Conservation (phyloP, 768 basidiomycete genomes). For the Leccinum boreale region DNA sequence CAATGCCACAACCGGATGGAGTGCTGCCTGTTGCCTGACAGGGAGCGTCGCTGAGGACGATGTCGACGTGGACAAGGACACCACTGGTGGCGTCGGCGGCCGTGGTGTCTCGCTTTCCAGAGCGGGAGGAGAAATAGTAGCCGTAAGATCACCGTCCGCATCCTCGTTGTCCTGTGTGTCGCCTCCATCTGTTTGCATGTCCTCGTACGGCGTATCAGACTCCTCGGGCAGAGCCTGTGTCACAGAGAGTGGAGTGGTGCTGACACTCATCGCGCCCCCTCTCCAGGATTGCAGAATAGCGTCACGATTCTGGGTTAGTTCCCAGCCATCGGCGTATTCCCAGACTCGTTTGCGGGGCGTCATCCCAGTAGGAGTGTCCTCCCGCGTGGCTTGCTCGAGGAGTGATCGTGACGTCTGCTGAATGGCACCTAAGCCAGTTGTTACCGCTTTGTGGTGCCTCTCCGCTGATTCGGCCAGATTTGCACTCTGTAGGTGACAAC, state of each 20-base stretch:
- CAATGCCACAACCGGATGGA: background rate
- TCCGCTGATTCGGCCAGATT: conserved; percentile 40
- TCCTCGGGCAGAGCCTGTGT: conserved; percentile 35
- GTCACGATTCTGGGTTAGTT: conserved; percentile 62
- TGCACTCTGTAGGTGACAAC: conserved; percentile 35
- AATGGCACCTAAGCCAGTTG: conserved; percentile 44
- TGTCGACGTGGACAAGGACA: conserved; percentile 37
- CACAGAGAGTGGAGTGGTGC: conserved; percentile 39
- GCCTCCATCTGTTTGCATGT: conserved; percentile 20
- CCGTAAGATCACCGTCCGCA: conserved; percentile 18
- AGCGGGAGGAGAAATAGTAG: conserved; percentile 11
- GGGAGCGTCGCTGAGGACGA: conserved; percentile 36
- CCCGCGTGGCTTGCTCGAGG: conserved; percentile 53
- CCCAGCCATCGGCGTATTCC: conserved; percentile 71
- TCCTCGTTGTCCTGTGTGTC: conserved; percentile 16
- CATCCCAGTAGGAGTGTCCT: conserved; percentile 64
- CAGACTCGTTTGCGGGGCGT: conserved; percentile 77
- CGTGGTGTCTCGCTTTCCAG: conserved; percentile 11
- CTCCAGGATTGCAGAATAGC: conserved; percentile 54
- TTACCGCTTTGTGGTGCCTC: conserved; percentile 41
- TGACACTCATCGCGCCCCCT: conserved; percentile 31
- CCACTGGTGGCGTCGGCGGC: conserved; percentile 18
- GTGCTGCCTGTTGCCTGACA: conserved; percentile 12
- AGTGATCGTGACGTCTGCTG: conserved; percentile 50
- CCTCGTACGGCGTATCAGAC: conserved; percentile 14